Evolutionary conservation across 2,329 filamentous ascomycete genomes (phyloP).

Genomic region (Ophiostoma himal-ulmi): DNA sequence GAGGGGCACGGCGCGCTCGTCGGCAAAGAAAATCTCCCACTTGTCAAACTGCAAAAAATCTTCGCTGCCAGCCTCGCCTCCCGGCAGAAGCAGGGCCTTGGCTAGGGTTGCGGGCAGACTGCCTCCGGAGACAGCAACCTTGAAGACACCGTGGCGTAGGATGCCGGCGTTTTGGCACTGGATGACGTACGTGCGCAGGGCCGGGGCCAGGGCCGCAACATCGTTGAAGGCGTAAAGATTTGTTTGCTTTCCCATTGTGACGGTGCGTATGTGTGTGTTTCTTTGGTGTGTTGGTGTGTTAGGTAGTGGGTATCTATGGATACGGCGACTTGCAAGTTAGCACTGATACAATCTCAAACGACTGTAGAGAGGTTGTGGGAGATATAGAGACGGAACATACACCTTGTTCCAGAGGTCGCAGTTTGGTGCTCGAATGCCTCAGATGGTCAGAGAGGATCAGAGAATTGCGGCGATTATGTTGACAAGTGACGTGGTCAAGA

Average conservation of each 20-base stretch:
- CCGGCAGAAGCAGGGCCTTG: constrained; percentile 65
- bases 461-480: background rate
- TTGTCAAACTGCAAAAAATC: constrained; percentile 71
- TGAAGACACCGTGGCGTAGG: constrained; percentile 75
- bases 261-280: background rate
- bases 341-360: background rate
- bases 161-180: constrained; percentile 75
- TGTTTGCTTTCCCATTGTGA: constrained; percentile 52
- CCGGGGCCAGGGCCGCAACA: constrained; percentile 63
- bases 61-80: constrained; percentile 36
- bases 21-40: constrained; percentile 98
- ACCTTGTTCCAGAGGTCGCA: background rate
- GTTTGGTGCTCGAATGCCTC: background rate
- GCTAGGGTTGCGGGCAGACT: constrained; percentile 86
- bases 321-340: background rate
- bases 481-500: background rate
- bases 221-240: constrained; percentile 77
- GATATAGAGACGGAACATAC: background rate
- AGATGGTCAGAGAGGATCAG: background rate
- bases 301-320: background rate
- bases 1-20: constrained; percentile 90
- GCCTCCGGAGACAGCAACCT: constrained; percentile 87
- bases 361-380: background rate
- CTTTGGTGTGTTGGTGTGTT: background rate
- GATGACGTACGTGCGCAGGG: constrained; percentile 76